Conservation (phyloP, 169 alveolate species). For the Eimeria sp. region DNA sequence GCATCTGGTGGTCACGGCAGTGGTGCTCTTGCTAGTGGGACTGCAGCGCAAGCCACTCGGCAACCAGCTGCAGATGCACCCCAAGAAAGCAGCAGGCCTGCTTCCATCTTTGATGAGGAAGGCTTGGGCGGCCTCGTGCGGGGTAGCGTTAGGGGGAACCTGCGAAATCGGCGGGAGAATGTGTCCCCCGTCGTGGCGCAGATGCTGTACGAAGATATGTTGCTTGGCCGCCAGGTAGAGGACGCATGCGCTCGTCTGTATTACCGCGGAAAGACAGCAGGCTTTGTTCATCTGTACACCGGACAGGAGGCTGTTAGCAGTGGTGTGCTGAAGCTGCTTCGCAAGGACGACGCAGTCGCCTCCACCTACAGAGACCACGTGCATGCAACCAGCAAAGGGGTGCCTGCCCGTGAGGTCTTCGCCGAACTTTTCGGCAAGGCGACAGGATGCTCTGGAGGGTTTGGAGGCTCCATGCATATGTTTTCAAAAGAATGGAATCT, state of each 20-base stretch:
- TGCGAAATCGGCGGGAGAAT: slow-evolving; percentile 27
- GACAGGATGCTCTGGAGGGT: slow-evolving; percentile 93
- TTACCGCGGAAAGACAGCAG: slow-evolving; percentile 91
- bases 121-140: slow-evolving; percentile 65
- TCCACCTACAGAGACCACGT: slow-evolving; percentile 95
- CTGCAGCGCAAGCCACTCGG: slow-evolving; percentile 16
- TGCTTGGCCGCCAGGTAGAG: slow-evolving; percentile 91
- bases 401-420: slow-evolving; percentile 90
- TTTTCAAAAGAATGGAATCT: slow-evolving; percentile 89
- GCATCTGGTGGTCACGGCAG: neutral
- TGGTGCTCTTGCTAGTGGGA: neutral
- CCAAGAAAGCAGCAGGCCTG: neutral
- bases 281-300: slow-evolving; percentile 93
- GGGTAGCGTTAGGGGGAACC: slow-evolving; percentile 44
- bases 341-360: slow-evolving; percentile 90
- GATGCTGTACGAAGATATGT: slow-evolving; percentile 91
- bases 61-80: neutral
- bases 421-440: slow-evolving; percentile 93
- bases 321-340: slow-evolving; percentile 92
- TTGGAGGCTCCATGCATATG: slow-evolving; percentile 97
- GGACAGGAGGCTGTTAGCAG: slow-evolving; percentile 94
- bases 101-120: slow-evolving; percentile 28
- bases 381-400: slow-evolving; percentile 92
- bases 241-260: slow-evolving; percentile 92
- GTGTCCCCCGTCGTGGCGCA: slow-evolving; percentile 86